These are phyloP conservation scores for Pseudocercospora musae DNA, from an alignment of 2,329 filamentous ascomycete species.

Conservation along the genomic window DNA sequence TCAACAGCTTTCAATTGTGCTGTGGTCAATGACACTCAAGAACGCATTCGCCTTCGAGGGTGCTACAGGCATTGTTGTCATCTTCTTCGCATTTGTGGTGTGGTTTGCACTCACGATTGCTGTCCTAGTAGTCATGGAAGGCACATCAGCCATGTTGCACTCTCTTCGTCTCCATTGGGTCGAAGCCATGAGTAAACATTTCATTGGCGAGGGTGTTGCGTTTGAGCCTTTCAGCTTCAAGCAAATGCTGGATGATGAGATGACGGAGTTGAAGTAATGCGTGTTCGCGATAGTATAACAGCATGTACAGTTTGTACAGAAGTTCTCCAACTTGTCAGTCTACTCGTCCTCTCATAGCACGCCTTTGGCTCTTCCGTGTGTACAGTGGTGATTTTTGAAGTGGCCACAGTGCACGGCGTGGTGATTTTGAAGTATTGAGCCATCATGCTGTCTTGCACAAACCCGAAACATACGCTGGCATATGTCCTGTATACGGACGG, in stretches of 20 bases:
- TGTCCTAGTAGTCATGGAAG: constrained; percentile 91
- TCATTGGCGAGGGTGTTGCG: constrained; percentile 76
- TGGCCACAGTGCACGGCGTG: no score
- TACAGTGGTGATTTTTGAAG: no score
- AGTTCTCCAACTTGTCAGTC: background rate
- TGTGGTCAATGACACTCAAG: constrained; percentile 93
- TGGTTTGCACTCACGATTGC: constrained; percentile 85
- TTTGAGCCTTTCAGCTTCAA: constrained; percentile 90
- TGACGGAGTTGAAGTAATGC: constrained; percentile 36
- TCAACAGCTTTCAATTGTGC: constrained; percentile 92
- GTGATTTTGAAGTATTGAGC: no score
- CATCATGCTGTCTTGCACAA: background rate
- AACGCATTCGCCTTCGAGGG: constrained; percentile 64
- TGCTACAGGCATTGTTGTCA: constrained; percentile 69
- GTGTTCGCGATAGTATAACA: background rate
- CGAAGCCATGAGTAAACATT: constrained; percentile 96
- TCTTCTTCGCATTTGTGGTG: constrained; percentile 76
- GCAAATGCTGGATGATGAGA: constrained; percentile 76
- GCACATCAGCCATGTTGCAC: constrained; percentile 93
- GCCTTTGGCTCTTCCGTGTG: background rate
- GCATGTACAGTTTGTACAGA: background rate
- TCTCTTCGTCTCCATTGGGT: constrained; percentile 91
- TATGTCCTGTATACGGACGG: no score
- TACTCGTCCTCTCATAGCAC: background rate
- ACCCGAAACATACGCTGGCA: background rate